Evolutionary conservation across 2,329 filamentous ascomycete genomes (phyloP).

Genomic region (Talaromyces sp.): DNA sequence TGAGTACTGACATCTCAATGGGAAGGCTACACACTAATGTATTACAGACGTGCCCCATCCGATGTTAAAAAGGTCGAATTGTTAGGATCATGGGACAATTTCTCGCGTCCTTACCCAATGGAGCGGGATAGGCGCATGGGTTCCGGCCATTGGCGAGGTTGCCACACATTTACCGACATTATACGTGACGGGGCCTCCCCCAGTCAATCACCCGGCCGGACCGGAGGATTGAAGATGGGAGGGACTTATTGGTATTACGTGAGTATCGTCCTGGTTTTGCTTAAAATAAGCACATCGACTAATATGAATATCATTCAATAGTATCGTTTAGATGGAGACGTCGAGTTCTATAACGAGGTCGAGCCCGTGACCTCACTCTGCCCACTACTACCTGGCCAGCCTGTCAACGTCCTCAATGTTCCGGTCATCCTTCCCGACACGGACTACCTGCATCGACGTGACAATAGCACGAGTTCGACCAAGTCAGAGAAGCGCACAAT

Average conservation of each 20-base stretch:
- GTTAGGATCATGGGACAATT: conserved; percentile 95
- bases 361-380: conserved; percentile 75
- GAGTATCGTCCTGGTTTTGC: conserved; percentile 41
- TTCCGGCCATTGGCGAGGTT: conserved; percentile 78
- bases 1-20: conserved; percentile 14
- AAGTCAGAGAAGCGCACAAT: conserved; percentile 67
- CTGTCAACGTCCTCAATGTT: conserved; percentile 79
- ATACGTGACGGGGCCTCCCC: conserved; percentile 70
- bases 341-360: conserved; percentile 71
- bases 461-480: conserved; percentile 63
- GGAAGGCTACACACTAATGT: background rate
- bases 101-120: conserved; percentile 74
- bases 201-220: conserved; percentile 56
- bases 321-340: conserved; percentile 79
- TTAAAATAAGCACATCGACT: background rate
- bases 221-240: conserved; percentile 86
- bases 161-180: conserved; percentile 81
- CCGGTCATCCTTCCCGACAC: conserved; percentile 63
- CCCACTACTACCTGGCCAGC: conserved; percentile 83
- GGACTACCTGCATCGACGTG: conserved; percentile 54
- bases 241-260: conserved; percentile 96
- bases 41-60: conserved; percentile 36
- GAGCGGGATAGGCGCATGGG: conserved; percentile 74
- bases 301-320: conserved; percentile 38
- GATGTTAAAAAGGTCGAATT: conserved; percentile 66